phyloP scores from a whole-genome alignment of 345 rosid species.

The Arabidopsis thaliana region DNA sequence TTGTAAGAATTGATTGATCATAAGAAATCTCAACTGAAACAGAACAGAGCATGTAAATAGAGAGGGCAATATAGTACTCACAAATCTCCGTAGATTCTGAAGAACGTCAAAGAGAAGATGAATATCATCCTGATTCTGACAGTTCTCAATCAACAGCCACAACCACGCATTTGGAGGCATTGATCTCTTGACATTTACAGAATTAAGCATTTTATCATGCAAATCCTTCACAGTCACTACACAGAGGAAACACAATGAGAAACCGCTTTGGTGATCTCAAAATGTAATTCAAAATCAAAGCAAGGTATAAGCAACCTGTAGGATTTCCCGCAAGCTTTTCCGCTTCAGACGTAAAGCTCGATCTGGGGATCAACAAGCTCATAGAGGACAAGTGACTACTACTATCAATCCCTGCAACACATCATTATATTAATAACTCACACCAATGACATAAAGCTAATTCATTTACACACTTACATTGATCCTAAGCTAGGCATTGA shows the following conservation, averaged over 20 bases:
- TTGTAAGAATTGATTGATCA: neutral
- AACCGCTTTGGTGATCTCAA: neutral
- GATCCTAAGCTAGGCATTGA: neutral
- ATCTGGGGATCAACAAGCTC: slow-evolving; percentile 37
- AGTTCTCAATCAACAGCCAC: slow-evolving; percentile 76
- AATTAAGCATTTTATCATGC: slow-evolving; percentile 62
- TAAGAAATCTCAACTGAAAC: neutral
- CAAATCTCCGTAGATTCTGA: slow-evolving; percentile 77
- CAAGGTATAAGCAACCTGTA: slow-evolving; percentile 52
- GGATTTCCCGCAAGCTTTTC: slow-evolving; percentile 42
- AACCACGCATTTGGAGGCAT: slow-evolving; percentile 87
- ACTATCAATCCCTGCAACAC: slow-evolving; percentile 29
- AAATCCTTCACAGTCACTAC: slow-evolving; percentile 81
- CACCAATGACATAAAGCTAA: neutral
- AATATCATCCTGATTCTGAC: slow-evolving; percentile 69
- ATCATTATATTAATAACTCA: neutral
- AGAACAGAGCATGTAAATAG: neutral
- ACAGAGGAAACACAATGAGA: slow-evolving; percentile 28
- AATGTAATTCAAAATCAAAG: neutral
- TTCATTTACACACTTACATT: neutral
- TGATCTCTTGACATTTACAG: slow-evolving; percentile 63
- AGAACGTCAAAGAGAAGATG: slow-evolving; percentile 68
- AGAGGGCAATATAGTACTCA: slow-evolving; percentile 46
- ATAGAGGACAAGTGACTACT: slow-evolving; percentile 33
- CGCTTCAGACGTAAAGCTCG: slow-evolving; percentile 50